phyloP scores from a whole-genome alignment of 495 filamentous ascomycete genomes.

The Daldinia loculata region DNA sequence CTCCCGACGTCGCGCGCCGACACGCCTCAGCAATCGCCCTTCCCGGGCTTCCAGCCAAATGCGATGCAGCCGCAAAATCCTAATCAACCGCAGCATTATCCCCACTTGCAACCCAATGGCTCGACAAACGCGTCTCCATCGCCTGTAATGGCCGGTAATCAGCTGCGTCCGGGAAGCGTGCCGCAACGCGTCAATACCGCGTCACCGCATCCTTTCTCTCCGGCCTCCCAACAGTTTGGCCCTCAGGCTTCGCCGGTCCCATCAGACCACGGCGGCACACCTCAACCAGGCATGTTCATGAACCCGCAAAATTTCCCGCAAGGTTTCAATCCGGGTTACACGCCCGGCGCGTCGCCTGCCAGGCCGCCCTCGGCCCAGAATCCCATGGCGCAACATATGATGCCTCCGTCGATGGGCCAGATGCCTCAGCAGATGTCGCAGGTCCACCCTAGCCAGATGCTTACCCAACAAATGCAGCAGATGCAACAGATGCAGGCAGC shows the following conservation, averaged over 20 bases:
- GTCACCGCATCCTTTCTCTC: conserved; percentile 91
- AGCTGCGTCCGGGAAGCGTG: conserved; percentile 68
- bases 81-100: conserved; percentile 72
- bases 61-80: conserved; percentile 66
- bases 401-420: conserved; percentile 56
- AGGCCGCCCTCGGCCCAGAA: conserved; percentile 59
- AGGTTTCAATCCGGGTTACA: conserved; percentile 66
- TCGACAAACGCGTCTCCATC: conserved; percentile 87
- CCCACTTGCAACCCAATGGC: conserved; percentile 83
- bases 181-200: conserved; percentile 87
- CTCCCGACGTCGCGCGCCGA: conserved; percentile 87
- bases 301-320: conserved; percentile 65
- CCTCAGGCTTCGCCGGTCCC: conserved; percentile 81
- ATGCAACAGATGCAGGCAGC: conserved; percentile 61
- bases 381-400: conserved; percentile 56
- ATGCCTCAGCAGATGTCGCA: conserved; percentile 53
- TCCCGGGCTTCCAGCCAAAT: conserved; percentile 65
- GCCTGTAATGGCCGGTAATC: conserved; percentile 77
- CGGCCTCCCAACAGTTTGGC: conserved; percentile 76
- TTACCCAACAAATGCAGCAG: conserved; percentile 49
- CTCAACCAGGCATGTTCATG: conserved; percentile 72
- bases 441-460: conserved; percentile 50
- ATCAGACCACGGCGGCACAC: conserved; percentile 80
- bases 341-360: conserved; percentile 59
- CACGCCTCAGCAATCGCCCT: conserved; percentile 81